These are phyloP conservation scores for Malbranchea zuffiana DNA, from an alignment of 2,329 filamentous ascomycete species.

Conservation along the genomic window DNA sequence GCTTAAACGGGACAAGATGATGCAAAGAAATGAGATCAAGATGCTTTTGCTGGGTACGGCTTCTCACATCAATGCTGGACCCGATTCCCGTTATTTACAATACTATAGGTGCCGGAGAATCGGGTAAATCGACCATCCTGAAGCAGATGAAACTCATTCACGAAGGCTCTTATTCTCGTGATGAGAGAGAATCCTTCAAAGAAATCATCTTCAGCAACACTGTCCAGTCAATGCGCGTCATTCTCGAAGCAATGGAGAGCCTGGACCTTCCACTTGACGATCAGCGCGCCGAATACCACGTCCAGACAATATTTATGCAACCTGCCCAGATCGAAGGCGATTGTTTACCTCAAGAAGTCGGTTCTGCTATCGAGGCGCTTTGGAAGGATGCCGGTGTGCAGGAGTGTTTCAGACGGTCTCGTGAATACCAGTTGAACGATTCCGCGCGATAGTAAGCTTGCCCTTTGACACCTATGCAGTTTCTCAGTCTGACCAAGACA, in stretches of 20 bases:
- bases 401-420: conserved; percentile 87
- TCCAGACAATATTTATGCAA: conserved; percentile 98
- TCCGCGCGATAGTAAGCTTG: conserved; percentile 80
- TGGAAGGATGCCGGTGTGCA: conserved; percentile 92
- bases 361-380: conserved; percentile 79
- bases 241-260: conserved; percentile 58
- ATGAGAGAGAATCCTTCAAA: conserved; percentile 61
- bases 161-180: conserved; percentile 95
- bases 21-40: conserved; percentile 99
- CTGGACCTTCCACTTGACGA: conserved; percentile 75
- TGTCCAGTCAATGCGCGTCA: conserved; percentile 59
- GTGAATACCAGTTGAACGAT: conserved; percentile 94
- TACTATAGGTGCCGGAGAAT: conserved; percentile 80
- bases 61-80: not conserved
- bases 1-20: conserved; percentile 95
- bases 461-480: not conserved
- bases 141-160: conserved; percentile 99
- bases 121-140: conserved; percentile 84
- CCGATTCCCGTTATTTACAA: not conserved
- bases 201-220: conserved; percentile 65
- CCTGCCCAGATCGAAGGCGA: conserved; percentile 94
- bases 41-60: conserved; percentile 91
- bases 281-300: conserved; percentile 88
- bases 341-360: conserved; percentile 85
- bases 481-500: conserved; percentile 35